Base-by-base conservation (phyloP, 495 filamentous ascomycete species). In the Evernia prunastri region DNA sequence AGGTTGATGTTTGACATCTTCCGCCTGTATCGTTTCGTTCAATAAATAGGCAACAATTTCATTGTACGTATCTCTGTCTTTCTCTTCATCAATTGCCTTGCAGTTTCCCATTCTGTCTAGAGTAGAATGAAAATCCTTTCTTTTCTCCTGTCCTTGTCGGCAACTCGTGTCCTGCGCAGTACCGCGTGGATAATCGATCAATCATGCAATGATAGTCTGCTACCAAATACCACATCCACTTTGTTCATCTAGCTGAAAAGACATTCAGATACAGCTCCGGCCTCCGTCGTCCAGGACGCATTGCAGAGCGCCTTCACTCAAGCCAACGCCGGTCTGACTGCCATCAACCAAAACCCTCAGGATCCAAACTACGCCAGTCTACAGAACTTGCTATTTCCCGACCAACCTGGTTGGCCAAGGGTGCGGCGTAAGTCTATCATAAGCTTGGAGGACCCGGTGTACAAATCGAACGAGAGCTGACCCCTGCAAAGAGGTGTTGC, bases 311-410 rank as follows among this genome's bases (percentile, higher is more conserved):
- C 43, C 43, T 45, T 45, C 18, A 45, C 17, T 45, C 43, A 45
- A 18, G 43, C 43, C 43, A 45, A 45, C 43, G 43, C 43, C 17
- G 43, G 43, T 45, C 43, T 45, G 1, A 45, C 43, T 45, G 43
- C 43, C 20, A 45, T 45, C 20, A 45, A 2, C 13, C 43, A 45
- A 45, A 45, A 45, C 4, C 43, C 43, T 17, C 43, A 45, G 43
- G 43, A 45, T n/a, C 43, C 43, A 45, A 45, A 45, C 43, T 45
- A 45, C 43, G 43, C 17, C 43, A 45, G 43, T 45, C 43, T 45
- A 18, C 43, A 45, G 43, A 45, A 45, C 9, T 9, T 45, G 43
- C 20, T 45, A 45, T 45, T 45, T 45, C 43, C 43, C 2, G 43
- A 45, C 9, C 17, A 2, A 45, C 43, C 43, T 45, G 43, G 43